phyloP scores from a whole-genome alignment of 345 rosid genomes.

The Camelina neglecta region DNA sequence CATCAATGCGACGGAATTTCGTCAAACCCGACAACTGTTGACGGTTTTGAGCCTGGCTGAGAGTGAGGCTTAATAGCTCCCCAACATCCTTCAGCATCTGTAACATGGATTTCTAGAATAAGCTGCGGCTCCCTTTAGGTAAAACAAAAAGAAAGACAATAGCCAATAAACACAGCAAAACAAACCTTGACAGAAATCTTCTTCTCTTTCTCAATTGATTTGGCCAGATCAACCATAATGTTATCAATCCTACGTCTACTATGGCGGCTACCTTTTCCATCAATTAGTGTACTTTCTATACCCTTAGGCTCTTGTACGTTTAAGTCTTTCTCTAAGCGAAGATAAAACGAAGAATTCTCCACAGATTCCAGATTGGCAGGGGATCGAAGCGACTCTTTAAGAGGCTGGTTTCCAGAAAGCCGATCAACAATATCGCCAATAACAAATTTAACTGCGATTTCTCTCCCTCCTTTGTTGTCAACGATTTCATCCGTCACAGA shows the following conservation, averaged over 20 bases:
- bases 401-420: constrained; percentile 56
- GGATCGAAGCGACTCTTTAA: constrained; percentile 63
- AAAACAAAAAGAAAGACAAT: not conserved
- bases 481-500: constrained; percentile 49
- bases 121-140: constrained; percentile 7
- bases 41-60: constrained; percentile 70
- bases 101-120: constrained; percentile 30
- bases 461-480: constrained; percentile 62
- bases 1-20: constrained; percentile 79
- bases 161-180: constrained; percentile 28
- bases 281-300: constrained; percentile 53
- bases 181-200: constrained; percentile 89
- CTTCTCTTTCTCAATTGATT: constrained; percentile 81
- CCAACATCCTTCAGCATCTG: constrained; percentile 91
- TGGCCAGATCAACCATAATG: constrained; percentile 81
- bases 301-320: constrained; percentile 51
- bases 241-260: constrained; percentile 67
- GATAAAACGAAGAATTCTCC: constrained; percentile 63
- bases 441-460: constrained; percentile 79
- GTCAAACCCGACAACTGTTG: constrained; percentile 84
- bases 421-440: constrained; percentile 72
- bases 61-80: constrained; percentile 76
- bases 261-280: constrained; percentile 61
- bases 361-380: constrained; percentile 78
- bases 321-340: constrained; percentile 69